These are phyloP conservation scores for Aspergillus biplanus DNA, from an alignment of 495 filamentous ascomycete species.

Conservation along the genomic window DNA sequence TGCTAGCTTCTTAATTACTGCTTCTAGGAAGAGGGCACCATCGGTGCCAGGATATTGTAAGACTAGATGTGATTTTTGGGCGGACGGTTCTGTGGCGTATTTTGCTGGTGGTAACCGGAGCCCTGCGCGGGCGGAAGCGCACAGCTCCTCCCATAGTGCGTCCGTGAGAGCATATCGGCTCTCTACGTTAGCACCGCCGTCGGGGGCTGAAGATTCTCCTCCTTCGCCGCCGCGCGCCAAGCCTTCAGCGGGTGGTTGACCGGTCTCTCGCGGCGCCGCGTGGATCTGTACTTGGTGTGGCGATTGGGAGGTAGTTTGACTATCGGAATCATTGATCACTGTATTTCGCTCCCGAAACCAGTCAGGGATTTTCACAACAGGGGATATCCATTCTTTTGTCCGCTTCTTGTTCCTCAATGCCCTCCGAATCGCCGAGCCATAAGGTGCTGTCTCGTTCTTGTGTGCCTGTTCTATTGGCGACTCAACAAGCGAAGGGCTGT, in stretches of 20 bases:
- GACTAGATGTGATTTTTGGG: slow-evolving; percentile 64
- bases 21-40: slow-evolving; percentile 59
- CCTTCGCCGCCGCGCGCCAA: slow-evolving; percentile 31
- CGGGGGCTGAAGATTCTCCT: slow-evolving; percentile 23
- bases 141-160: slow-evolving; percentile 45
- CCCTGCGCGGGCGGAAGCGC: slow-evolving; percentile 45
- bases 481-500: slow-evolving; percentile 18
- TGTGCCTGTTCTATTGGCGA: slow-evolving; percentile 23
- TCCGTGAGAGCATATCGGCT: slow-evolving; percentile 43
- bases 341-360: slow-evolving; percentile 48
- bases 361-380: slow-evolving; percentile 35
- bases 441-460: slow-evolving; percentile 36
- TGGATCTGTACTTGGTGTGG: slow-evolving; percentile 35
- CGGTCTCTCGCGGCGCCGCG: slow-evolving; percentile 22
- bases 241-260: slow-evolving; percentile 13
- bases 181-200: slow-evolving; percentile 20
- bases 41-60: slow-evolving; percentile 68
- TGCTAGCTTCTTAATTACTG: slow-evolving; percentile 62
- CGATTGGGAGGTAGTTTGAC: slow-evolving; percentile 12
- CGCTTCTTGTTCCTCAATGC: slow-evolving; percentile 41
- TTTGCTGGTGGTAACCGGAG: slow-evolving; percentile 43
- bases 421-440: slow-evolving; percentile 46
- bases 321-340: slow-evolving; percentile 25
- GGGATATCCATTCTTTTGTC: slow-evolving; percentile 24
- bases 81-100: slow-evolving; percentile 52